These are phyloP conservation scores for Clonostachys sp. DNA, from an alignment of 2,329 filamentous ascomycete genomes.

Conservation along the genomic window DNA sequence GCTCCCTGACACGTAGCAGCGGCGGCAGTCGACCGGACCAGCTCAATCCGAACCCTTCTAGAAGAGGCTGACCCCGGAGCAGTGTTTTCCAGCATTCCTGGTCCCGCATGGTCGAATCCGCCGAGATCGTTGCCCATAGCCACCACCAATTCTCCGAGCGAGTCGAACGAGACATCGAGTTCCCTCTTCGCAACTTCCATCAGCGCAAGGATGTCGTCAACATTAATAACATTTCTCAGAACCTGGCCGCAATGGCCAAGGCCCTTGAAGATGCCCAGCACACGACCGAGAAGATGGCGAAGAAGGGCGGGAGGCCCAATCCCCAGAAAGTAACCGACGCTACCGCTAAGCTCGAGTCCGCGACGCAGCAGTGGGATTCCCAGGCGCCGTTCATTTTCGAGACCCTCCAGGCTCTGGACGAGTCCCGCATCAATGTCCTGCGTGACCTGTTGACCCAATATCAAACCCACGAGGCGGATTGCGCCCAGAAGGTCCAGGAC, in stretches of 20 bases:
- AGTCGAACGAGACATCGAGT: constrained; percentile 86
- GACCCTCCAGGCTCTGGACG: constrained; percentile 84
- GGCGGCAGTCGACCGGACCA: not conserved
- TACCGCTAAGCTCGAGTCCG: constrained; percentile 67
- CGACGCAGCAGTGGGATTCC: constrained; percentile 85
- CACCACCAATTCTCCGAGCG: constrained; percentile 77
- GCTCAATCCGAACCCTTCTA: not conserved
- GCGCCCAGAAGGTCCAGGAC: constrained; percentile 70
- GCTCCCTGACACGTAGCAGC: not conserved
- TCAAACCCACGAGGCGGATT: constrained; percentile 87
- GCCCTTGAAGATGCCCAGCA: constrained; percentile 82
- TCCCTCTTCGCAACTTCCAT: constrained; percentile 72
- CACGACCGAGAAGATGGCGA: constrained; percentile 77
- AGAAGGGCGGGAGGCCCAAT: constrained; percentile 73
- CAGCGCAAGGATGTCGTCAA: constrained; percentile 72
- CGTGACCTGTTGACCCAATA: constrained; percentile 89
- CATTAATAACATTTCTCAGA: constrained; percentile 76
- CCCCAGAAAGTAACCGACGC: constrained; percentile 75
- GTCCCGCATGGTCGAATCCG: constrained; percentile 78
- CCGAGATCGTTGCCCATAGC: constrained; percentile 75
- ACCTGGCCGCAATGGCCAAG: constrained; percentile 74
- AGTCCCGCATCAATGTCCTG: constrained; percentile 82
- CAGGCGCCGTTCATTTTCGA: constrained; percentile 95
- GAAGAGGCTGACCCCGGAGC: constrained; percentile 11
- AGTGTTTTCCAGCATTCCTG: constrained; percentile 90